phyloP scores from a whole-genome alignment of 352 stramenopile species.

The Globisporangium radiosum region DNA sequence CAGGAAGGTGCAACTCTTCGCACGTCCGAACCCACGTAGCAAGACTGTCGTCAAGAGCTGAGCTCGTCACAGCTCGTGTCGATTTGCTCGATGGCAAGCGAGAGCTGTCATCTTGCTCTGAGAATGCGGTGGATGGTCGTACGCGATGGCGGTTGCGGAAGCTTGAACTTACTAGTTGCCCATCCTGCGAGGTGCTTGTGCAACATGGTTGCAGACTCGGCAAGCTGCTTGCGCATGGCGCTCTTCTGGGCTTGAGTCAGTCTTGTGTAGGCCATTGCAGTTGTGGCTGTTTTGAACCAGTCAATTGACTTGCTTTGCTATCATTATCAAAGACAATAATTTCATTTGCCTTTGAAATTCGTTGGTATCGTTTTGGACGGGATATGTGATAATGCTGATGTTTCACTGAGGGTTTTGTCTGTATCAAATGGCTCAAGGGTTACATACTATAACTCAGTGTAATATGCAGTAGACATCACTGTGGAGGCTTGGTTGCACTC shows the following conservation, averaged over 20 bases:
- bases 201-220: not conserved
- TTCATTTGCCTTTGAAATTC: not conserved
- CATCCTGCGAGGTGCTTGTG: not conserved
- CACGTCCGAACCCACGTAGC: not conserved
- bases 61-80: not conserved
- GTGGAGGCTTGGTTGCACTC: too few species aligned
- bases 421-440: too few species aligned
- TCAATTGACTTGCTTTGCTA: not conserved
- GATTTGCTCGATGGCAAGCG: not conserved
- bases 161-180: not conserved
- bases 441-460: too few species aligned
- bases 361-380: not conserved
- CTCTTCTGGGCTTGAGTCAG: not conserved
- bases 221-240: not conserved
- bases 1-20: not conserved
- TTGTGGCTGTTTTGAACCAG: not conserved
- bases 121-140: not conserved
- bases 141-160: not conserved
- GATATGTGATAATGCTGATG: not conserved
- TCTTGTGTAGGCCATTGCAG: not conserved
- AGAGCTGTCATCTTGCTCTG: not conserved
- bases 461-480: too few species aligned
- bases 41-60: not conserved
- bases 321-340: not conserved
- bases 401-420: constrained; percentile 2